Percentiles rank a stretch among this genome's conserved stretches.
phyloP scores from a whole-genome alignment of 345 rosid species.

The Salix dunnii region DNA sequence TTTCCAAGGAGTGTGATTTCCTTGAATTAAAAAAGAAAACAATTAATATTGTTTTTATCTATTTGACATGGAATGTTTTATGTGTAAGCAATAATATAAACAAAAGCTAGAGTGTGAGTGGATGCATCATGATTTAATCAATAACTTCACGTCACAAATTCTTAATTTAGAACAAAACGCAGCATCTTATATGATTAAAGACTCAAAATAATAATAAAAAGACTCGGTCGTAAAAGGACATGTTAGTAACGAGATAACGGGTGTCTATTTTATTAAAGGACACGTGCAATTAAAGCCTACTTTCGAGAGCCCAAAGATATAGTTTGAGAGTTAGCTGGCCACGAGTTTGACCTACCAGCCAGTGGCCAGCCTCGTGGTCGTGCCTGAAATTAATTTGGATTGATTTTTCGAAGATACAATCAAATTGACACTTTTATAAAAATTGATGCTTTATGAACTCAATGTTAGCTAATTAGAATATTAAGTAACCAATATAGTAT shows the following conservation, averaged over 20 bases:
- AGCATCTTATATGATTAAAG: neutral
- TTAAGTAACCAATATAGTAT: too few species aligned
- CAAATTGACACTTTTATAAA: too few species aligned
- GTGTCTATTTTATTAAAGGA: too few species aligned
- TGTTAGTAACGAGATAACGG: neutral
- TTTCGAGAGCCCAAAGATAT: neutral
- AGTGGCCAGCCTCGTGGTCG: neutral
- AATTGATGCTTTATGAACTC: too few species aligned
- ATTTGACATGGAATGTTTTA: too few species aligned
- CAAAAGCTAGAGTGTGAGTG: neutral
- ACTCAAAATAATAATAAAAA: too few species aligned
- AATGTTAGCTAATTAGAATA: too few species aligned
- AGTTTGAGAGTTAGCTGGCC: neutral
- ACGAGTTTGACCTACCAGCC: neutral
- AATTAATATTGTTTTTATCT: too few species aligned
- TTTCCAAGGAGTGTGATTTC: too few species aligned
- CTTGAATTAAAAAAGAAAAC: too few species aligned
- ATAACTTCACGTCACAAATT: neutral
- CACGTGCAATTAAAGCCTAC: neutral
- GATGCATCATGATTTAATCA: neutral
- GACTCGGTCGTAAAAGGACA: too few species aligned
- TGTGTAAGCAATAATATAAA: neutral
- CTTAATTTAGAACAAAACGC: neutral
- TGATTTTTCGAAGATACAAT: too few species aligned
- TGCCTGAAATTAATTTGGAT: neutral